Evolutionary conservation across 192 early-diverging fungal genomes (phyloP), one percentile per base, ranked within the genome.

Genomic region (Dissophora ornata): DNA sequence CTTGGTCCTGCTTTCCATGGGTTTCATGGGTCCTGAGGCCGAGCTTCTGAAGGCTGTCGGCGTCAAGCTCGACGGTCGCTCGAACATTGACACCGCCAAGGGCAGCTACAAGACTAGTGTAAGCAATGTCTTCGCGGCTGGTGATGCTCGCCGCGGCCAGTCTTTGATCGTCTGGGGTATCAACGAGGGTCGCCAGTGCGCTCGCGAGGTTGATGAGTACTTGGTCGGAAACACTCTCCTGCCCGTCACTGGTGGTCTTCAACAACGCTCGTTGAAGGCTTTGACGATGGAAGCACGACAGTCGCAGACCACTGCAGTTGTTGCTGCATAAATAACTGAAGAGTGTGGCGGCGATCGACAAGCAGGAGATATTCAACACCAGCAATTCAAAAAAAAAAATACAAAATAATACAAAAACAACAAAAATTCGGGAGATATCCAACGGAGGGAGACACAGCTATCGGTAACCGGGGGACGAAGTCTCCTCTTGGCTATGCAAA

Each of bases 111-210:
- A 81, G 40, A 98, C 97, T 11, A 84, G 83, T 21, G 88, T 93
- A 18, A 71, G 85, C 19, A 88, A 90, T 42, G 94, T 99, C 24
- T 99, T 90, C 83, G 97, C 97, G 25, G 97, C 97, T 15, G 97
- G 97, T 67, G 97, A 99, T 85, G 97, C 95, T 81, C 91, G 97
- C 47, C 88, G 97, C 22, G 97, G 97, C 13, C 96, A 97, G 86
- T 90, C 87, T 32, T 81, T 99, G 53, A 95, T 99, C 71, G 97
- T 99, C 33, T 97, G 95, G 94, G 97, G 93, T 73, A 98, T 99
- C 81, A 97, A 96, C 80, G 97, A 99, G 81, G 97, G 97, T 49
- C 89, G 97, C 46, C 90, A 95, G 84, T 91, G 92, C 49, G 97
- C 97, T 11, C 87, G 96, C 33, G 95, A 98, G 79, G 87, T 98